Evolutionary conservation across 139 green algal species (phyloP), one percentile per base, ranked within the genome.

Genomic region (Diplosphaera chodatii): DNA sequence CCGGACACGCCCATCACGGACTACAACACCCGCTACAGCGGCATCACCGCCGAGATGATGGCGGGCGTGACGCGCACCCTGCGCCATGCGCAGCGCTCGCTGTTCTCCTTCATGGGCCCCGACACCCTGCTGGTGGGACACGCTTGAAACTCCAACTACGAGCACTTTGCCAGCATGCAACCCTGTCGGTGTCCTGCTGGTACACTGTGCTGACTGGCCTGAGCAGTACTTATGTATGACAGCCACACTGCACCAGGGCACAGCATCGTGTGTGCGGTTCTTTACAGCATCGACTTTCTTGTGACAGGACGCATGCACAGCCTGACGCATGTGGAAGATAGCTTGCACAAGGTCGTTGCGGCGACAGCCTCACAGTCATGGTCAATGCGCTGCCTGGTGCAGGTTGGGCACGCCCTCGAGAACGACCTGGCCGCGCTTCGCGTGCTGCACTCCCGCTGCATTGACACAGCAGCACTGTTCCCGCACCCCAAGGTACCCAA

Each of bases 401-500:
- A 97, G 64, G 88, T 97, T 23, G 92, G 92, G 2, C 93, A 98
- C 76, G 86, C 84, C n/a, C 83, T 96, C 56, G 87, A 98, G 68
- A 98, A 96, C 79, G 93, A 98, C 79, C 77, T 98, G 48, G 33
- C 64, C 1, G 80, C 81, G 13, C 83, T 97, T 30, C 82, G 82
- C 41, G 31, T 92, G 55, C 37, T 90, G 18, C 91, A 96, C 71
- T 64, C 66, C 30, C 73, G 73, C 64, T 71, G 88, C 63, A 65
- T 97, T n/a, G 93, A 97, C 87, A 97, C 93, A 1, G 80, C 80
- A 0, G 23, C 89, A 4, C 72, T 96, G 30, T 98, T 85, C 77
- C 88, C 91, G 0, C 90, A 96, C 77, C 88, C 90, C 0, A 78
- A 70, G 73, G 81, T 75, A 56, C 2, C n/a, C n/a, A n/a, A n/a